Percentiles rank a stretch among this genome's conserved stretches.
These are phyloP conservation scores for Suhomyces vadensis DNA, from an alignment of 805 yeast species.

Conservation along the genomic window DNA sequence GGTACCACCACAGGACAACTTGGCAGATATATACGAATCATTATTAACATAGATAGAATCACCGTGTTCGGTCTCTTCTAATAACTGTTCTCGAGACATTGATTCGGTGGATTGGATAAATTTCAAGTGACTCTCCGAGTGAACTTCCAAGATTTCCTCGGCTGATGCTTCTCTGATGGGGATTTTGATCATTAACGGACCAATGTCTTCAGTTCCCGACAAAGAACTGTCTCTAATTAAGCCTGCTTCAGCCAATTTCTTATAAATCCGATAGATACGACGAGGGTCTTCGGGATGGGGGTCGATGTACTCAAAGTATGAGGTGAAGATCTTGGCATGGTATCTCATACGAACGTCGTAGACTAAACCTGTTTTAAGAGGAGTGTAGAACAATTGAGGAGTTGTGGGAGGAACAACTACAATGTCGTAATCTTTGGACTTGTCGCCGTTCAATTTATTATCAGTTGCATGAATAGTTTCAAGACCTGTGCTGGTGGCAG, in stretches of 20 bases:
- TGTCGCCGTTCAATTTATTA: background rate
- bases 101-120: constrained; percentile 72
- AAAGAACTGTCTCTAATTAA: constrained; percentile 76
- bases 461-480: background rate
- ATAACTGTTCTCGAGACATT: constrained; percentile 74
- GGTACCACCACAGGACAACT: constrained; percentile 93
- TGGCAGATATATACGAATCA: constrained; percentile 84
- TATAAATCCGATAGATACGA: constrained; percentile 89
- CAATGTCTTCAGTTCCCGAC: constrained; percentile 72
- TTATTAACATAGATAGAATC: constrained; percentile 95
- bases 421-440: constrained; percentile 9
- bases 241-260: constrained; percentile 92
- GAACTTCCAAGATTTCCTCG: constrained; percentile 86
- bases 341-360: constrained; percentile 97
- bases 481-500: background rate
- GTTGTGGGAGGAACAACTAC: constrained; percentile 56
- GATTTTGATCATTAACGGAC: constrained; percentile 82
- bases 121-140: constrained; percentile 74
- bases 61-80: constrained; percentile 84
- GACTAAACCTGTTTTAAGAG: constrained; percentile 87
- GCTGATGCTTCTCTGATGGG: constrained; percentile 87
- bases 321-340: constrained; percentile 91
- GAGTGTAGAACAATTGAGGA: constrained; percentile 70
- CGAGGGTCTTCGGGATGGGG: constrained; percentile 99
- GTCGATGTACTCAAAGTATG: constrained; percentile 90